These are phyloP conservation scores for Vavraia culicis DNA, from an alignment of 371 early-diverging fungal species.

Conservation along the genomic window DNA sequence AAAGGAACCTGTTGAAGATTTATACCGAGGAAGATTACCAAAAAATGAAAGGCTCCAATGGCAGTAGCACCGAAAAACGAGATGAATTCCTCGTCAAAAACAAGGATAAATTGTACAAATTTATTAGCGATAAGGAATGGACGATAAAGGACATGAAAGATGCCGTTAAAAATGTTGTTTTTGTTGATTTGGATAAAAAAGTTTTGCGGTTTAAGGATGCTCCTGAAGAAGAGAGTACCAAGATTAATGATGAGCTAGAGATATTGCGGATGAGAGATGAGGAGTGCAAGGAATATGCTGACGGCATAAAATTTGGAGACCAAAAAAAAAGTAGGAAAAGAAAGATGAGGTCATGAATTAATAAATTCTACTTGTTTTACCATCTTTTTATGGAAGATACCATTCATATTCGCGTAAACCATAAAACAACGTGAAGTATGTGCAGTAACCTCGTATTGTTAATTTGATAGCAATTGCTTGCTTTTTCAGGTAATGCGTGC, in stretches of 20 bases:
- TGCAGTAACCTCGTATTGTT: no score
- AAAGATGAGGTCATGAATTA: no score
- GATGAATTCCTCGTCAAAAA: no score
- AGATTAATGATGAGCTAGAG: slow-evolving; percentile 15
- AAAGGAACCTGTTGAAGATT: slow-evolving; percentile 19
- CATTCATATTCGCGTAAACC: no score
- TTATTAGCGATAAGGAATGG: slow-evolving; percentile 3
- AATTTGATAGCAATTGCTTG: no score
- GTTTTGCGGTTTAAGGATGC: slow-evolving; percentile 32
- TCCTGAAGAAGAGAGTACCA: slow-evolving; percentile 24
- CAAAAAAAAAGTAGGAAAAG: slow-evolving; percentile 7
- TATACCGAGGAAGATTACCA: no score
- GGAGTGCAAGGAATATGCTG: slow-evolving; percentile 26
- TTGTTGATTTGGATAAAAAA: slow-evolving; percentile 31
- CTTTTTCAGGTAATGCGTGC: no score
- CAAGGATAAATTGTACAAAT: slow-evolving; percentile 25
- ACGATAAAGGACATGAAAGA: slow-evolving; percentile 24
- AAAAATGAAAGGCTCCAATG: no score
- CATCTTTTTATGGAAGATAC: no score
- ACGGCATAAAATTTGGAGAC: slow-evolving; percentile 17
- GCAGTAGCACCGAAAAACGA: no score
- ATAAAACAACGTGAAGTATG: no score
- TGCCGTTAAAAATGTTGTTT: slow-evolving; percentile 19
- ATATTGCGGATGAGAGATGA: slow-evolving; percentile 24
- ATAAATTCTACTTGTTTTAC: no score